These are phyloP conservation scores for Plasmodium sp. DNA, from an alignment of 169 alveolate species.

Conservation along the genomic window DNA sequence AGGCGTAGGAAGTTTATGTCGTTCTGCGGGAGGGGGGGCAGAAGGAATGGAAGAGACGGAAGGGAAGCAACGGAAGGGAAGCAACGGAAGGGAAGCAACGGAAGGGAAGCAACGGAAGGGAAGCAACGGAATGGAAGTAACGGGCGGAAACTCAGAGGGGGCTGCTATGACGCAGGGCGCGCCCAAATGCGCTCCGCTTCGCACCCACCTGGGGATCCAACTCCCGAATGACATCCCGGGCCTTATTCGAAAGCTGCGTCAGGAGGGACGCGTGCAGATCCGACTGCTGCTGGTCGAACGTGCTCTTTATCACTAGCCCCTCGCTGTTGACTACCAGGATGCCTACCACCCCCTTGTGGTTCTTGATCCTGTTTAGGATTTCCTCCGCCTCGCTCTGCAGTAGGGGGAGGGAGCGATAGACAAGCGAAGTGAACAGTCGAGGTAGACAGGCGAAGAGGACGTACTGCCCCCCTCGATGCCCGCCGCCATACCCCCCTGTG, in stretches of 20 bases:
- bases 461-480: not conserved
- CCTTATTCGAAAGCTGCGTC: conserved; percentile 88
- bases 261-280: conserved; percentile 79
- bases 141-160: not conserved
- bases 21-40: conserved; percentile 78
- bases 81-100: too few species aligned
- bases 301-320: conserved; percentile 90
- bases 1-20: conserved; percentile 93
- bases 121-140: not conserved
- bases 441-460: not conserved
- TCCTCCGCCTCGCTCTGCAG: conserved; percentile 91
- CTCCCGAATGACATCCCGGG: conserved; percentile 89
- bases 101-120: not conserved
- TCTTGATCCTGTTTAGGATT: conserved; percentile 93
- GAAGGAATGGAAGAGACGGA: not conserved
- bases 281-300: conserved; percentile 81
- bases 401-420: not conserved
- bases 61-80: not conserved
- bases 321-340: conserved; percentile 90
- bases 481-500: not conserved
- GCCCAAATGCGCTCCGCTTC: not conserved
- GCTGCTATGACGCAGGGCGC: not conserved
- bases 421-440: not conserved
- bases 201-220: conserved; percentile 82
- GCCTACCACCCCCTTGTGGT: conserved; percentile 95